A percentile compares a stretch with the other conserved stretches of the same genome.
Conservation (phyloP, 2,329 filamentous ascomycete species). For the Pseudopithomyces maydicus region DNA sequence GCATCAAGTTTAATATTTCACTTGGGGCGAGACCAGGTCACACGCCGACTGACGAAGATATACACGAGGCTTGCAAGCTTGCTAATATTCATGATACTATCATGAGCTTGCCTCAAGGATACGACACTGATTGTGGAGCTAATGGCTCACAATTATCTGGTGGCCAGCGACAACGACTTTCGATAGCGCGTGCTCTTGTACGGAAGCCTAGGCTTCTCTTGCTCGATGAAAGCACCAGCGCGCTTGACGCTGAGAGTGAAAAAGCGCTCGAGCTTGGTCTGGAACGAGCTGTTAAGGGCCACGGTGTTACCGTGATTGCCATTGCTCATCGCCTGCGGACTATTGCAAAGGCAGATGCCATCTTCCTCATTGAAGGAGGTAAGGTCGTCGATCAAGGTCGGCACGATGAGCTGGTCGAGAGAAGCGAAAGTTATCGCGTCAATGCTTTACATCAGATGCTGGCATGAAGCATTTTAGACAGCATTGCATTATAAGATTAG, state of each 20-base stretch:
- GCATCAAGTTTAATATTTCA: conserved; percentile 53
- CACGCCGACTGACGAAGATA: conserved; percentile 63
- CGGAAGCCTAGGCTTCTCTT: conserved; percentile 49
- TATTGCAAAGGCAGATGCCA: conserved; percentile 49
- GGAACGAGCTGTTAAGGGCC: conserved; percentile 42
- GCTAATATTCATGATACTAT: conserved; percentile 76
- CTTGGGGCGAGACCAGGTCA: conserved; percentile 59
- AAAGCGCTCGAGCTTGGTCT: conserved; percentile 47
- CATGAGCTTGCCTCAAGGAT: conserved; percentile 65
- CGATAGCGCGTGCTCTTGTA: conserved; percentile 51
- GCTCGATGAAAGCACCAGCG: conserved; percentile 51
- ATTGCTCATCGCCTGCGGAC: conserved; percentile 52
- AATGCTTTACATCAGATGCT: conserved; percentile 58
- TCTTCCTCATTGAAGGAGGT: conserved; percentile 56
- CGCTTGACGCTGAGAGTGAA: conserved; percentile 50
- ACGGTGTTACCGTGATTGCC: conserved; percentile 49
- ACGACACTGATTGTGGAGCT: conserved; percentile 60
- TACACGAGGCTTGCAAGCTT: conserved; percentile 68
- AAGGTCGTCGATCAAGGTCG: conserved; percentile 55
- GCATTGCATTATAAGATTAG: neutral
- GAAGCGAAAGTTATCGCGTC: conserved; percentile 55
- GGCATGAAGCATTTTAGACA: conserved; percentile 22
- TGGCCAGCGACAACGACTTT: conserved; percentile 50
- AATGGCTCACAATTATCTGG: conserved; percentile 50
- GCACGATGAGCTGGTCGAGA: conserved; percentile 55